Base-by-base conservation (phyloP, 73 alveolate species). In the Stentor coeruleus region DNA sequence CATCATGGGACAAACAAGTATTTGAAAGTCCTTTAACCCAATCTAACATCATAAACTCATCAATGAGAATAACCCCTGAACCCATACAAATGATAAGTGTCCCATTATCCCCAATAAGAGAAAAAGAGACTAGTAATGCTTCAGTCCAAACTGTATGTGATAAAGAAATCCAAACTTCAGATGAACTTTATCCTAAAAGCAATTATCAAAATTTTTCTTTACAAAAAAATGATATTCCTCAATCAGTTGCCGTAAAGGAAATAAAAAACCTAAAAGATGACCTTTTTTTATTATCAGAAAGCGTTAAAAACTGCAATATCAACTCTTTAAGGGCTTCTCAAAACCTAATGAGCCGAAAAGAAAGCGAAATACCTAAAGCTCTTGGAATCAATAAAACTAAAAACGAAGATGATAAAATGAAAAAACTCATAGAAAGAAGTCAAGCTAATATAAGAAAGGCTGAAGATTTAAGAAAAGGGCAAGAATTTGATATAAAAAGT, bases 101-200 rank as follows among this genome's bases (percentile, higher is more conserved):
- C 2, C 79, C 79, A 20, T 31, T 20, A 33, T 28, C 42, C 33
- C 79, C 79, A 11, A 66, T 66, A 26, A 66, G 79, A 66, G 79
- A 66, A 26, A 57, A n/a, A 57, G 73, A n/a, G 0, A 33, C 39
- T 66, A 66, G 26, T 14, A 66, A 40, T 31, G 37, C 33, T 66
- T 20, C 49, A 11, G 37, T 31, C 11, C 79, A 66, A 66, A 66
- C 79, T 20, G 79, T 66, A 28, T 66, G 79, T 66, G 79, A 66
- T 66, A 66, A 66, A 66, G 79, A 66, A 66, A 66, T 66, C 36
- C 79, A 66, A 66, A 31, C 79, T 0, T 37, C n/a, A 28, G n/a
- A 20, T 66, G 79, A 66, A 49, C 28, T 6, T 20, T n/a, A n/a
- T n/a, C n/a, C n/a, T n/a, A n/a, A n/a, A n/a, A n/a, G n/a, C n/a